Evolutionary conservation across 2,329 filamentous ascomycete species (phyloP), one percentile per base, ranked within the genome.

Genomic region (Phialophora macrospora): DNA sequence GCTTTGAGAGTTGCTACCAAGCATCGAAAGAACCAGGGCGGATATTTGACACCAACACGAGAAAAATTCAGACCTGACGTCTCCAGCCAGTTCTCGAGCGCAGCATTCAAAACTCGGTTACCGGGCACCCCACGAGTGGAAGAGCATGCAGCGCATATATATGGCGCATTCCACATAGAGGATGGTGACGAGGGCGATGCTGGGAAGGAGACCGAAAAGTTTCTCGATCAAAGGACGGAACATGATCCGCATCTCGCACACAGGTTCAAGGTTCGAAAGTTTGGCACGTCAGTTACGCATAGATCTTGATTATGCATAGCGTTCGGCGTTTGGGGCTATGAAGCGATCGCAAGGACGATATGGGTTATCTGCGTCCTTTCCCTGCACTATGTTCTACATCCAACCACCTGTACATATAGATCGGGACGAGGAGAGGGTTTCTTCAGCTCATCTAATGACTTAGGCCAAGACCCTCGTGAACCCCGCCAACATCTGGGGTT

Each of bases 31-130:
- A 51, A 14, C 17, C 56, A 9, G 46, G 44, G 41, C 28, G 56
- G 12, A 59, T 22, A 32, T 14, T 22, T n/a, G 48, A n/a, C 11
- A 55, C 22, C 22, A 24, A 4, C 32, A 48, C 60, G 51, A 26
- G 60, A 62, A 34, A 62, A 55, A 22, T 55, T 14, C 49, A 55
- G 38, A 48, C 51, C 26, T 22, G n/a, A 44, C 6, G 49, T 62
- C 11, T 48, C 32, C 60, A 62, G 49, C 30, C 49, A 48, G 20
- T 62, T 62, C 34, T 38, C 60, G 8, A 55, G 52, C 14, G 60
- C 24, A 46, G 60, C 26, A 17, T 62, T 55, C 26, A 41, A 44
- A 2, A 30, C 60, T 32, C 38, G 60, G 32, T 41, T 38, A 46
- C 49, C 60, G n/a, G 60, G 60, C 7, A 12, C 26, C 22, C 49